phyloP scores from a whole-genome alignment of 1,284 basidiomycete genomes.

The Ceratobasidium sp. region DNA sequence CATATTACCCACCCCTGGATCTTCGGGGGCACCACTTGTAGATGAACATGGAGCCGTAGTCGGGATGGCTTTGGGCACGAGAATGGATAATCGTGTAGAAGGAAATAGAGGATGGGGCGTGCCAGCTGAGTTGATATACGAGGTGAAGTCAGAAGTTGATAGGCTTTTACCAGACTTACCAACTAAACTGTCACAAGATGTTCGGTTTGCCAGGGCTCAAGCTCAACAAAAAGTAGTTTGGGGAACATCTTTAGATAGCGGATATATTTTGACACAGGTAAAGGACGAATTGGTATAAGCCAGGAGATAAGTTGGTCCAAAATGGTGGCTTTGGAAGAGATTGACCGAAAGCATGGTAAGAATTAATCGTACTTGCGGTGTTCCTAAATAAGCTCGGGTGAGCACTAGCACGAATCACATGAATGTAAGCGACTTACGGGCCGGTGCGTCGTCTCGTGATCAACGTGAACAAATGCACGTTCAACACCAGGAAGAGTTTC shows the following conservation, averaged over 20 bases:
- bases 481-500: conserved; percentile 91
- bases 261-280: not conserved
- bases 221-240: conserved; percentile 18
- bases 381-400: conserved; percentile 35
- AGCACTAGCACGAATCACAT: not conserved
- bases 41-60: conserved; percentile 70
- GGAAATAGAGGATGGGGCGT: conserved; percentile 71
- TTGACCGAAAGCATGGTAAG: not conserved
- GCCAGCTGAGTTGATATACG: conserved; percentile 69
- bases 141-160: conserved; percentile 53
- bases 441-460: conserved; percentile 85
- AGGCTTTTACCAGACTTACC: not conserved
- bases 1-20: conserved; percentile 67
- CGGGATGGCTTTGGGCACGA: conserved; percentile 68
- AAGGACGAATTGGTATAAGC: not conserved
- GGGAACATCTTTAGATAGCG: not conserved
- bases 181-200: conserved; percentile 52
- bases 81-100: conserved; percentile 63
- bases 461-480: conserved; percentile 90
- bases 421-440: conserved; percentile 55
- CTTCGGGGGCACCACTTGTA: conserved; percentile 73
- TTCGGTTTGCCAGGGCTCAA: conserved; percentile 55
- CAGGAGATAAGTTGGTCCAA: too few relatives aligned
- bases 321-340: too few relatives aligned
- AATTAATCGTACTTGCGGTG: conserved; percentile 45